Conservation (phyloP, 441 rosid species). For the Adansonia gregorii region DNA sequence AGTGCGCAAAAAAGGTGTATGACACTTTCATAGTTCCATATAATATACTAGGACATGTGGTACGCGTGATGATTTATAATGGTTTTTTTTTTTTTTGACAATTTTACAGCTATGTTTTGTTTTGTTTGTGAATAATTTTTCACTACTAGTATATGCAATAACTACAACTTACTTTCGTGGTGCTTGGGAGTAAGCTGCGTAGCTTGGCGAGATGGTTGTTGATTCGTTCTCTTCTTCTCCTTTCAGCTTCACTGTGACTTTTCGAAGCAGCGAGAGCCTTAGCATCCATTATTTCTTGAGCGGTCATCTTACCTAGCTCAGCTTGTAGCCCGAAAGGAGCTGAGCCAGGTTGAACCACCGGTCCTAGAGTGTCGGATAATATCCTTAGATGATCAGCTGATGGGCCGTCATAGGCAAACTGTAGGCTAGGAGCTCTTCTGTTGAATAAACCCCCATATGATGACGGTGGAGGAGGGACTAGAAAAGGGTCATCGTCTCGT, state of each 20-base stretch:
- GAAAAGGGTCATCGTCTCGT: conserved; percentile 59
- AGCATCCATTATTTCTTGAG: conserved; percentile 97
- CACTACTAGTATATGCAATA: background rate
- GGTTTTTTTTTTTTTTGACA: conserved; percentile 24
- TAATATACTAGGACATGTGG: conserved; percentile 25
- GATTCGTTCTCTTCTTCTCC: conserved; percentile 91
- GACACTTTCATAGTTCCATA: conserved; percentile 23
- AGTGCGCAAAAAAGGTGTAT: conserved; percentile 17
- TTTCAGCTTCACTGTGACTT: conserved; percentile 97
- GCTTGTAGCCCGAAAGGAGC: conserved; percentile 79
- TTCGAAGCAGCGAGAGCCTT: conserved; percentile 97
- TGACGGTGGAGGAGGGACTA: conserved; percentile 57
- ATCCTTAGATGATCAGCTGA: conserved; percentile 72
- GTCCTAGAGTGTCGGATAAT: conserved; percentile 80
- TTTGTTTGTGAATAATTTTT: background rate
- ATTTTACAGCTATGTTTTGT: background rate
- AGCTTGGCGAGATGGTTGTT: conserved; percentile 93
- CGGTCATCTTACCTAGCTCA: conserved; percentile 85
- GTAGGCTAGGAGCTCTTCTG: conserved; percentile 58
- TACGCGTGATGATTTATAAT: conserved; percentile 31
- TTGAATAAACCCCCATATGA: conserved; percentile 67
- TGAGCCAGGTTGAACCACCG: conserved; percentile 65
- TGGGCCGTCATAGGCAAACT: conserved; percentile 76
- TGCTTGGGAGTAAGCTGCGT: conserved; percentile 92
- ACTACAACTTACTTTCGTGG: conserved; percentile 80